Evolutionary conservation across 2,329 filamentous ascomycete species (phyloP), one percentile per base, ranked within the genome.

Genomic region (Didymellaceae sp.): DNA sequence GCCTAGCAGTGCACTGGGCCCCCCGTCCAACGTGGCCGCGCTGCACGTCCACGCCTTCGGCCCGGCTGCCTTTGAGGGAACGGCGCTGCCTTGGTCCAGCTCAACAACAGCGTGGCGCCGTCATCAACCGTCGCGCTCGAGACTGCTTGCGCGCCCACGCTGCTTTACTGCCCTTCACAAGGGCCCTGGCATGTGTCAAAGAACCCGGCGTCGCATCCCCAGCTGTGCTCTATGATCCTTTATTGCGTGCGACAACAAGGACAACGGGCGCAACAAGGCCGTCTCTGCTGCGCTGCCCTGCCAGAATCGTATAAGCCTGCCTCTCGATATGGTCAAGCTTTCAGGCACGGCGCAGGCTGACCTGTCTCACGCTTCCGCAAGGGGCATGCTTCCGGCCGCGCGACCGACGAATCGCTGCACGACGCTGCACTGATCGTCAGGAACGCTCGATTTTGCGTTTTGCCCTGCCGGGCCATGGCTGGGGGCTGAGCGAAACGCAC

Each of bases 351-450:
- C 55, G 35, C 55, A 52, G 49, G 54, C 61, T 61, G 54, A 45
- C 42, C 40, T 52, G 66, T 69, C 67, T 70, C 65, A 68, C 38
- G 22, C 40, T 30, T 50, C 65, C 59, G 57, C 55, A 65, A 67
- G 54, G 54, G 55, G 65, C 52, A 54, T 47, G 44, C 46, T 52
- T 37, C 37, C 46, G 52, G 46, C 43, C 42, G 42, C 41, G 22
- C n/a, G 41, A 45, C 46, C 54, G 58, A 61, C 67, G 52, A 68
- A 66, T 66, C 39, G 54, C 42, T 33, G 37, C 35, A 25, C 44
- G 20, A 52, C 54, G 18, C 55, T 57, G 55, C 55, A 55, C 51
- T 52, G 67, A 70, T 69, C 66, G 53, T 63, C 67, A 67, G 66
- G 61, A 58, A 65, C 65, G 53, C 55, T 52, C 53, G 30, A 42